Base-by-base conservation (phyloP, 2,329 filamentous ascomycete genomes). In the Cytospora paraplurivora region DNA sequence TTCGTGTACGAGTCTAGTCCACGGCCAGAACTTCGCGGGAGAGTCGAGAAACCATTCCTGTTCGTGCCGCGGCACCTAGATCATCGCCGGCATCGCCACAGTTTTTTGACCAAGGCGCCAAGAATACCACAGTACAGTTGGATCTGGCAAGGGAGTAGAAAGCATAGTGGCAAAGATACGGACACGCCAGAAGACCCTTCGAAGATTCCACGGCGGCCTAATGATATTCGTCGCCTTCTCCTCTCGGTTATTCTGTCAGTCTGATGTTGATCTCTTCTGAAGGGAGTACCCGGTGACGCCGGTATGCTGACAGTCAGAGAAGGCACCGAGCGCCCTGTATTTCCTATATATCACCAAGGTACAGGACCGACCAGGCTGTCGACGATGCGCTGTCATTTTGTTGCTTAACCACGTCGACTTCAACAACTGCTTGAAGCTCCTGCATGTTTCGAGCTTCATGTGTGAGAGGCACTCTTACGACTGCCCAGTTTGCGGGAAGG, bases 401-500 rank as follows among this genome's bases (percentile, higher is more conserved):
- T 59, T 57, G 27, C 41, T 51, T 21, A 56, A 15, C 49, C 54
- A 53, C 55, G 59, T 50, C n/a, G 50, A 60, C 51, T 54, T 53
- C 53, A 58, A 56, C 77, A 32, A 32, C 27, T 57, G 52, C 41
- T 61, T 59, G 44, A 50, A 38, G 38, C 35, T 19, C 32, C 50
- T 37, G 51, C 35, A 57, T 63, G 10, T 53, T 27, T 51, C 55
- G 44, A 56, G 51, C 52, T 85, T 84, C 80, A 86, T 86, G 84
- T 86, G 84, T 79, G 80, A 75, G 73, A 82, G 84, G 81, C 75
- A 85, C 76, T 79, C 76, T 69, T 80, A 81, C 71, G 75, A 79
- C 73, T 86, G 84, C 79, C 81, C 80, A 77, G 83, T 82, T 71
- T 86, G 84, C 78, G 79, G 83, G 77, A 85, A 84, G 75, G 76